Evolutionary conservation across 306 rosid species (phyloP), one percentile per base, ranked within the genome.

Genomic region (Quercus rubra): DNA sequence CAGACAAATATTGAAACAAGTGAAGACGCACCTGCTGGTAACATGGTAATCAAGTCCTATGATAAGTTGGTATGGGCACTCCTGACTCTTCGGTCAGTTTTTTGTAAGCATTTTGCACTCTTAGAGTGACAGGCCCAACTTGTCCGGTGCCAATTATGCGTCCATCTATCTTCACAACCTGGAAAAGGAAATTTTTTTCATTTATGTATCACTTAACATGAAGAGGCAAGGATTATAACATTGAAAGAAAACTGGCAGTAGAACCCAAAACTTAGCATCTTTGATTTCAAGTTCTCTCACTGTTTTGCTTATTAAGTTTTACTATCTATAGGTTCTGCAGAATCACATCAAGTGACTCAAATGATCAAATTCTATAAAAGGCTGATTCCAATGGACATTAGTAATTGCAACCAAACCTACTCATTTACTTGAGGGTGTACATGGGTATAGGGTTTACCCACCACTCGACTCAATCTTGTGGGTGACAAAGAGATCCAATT

Each of bases 91-190:
- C 93, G 2, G 99, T 95, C 86, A 93, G 74, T 67, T 79, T 86
- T 77, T 88, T 90, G 84, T 84, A 95, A 74, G 87, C 92, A 74
- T 78, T 87, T 84, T 95, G 97, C 88, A 95, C 61, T 55, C 84
- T 87, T 82, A 19, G 86, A 12, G 97, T 91, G 76, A 92, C 81
- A 2, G 92, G 87, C 59, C 98, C 97, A 43, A 92, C 92, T 85
- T 89, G 80, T 74, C 99, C 99, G 19, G 84, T 64, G 46, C 98
- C 97, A 77, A 93, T 86, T 54, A 72, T 78, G 55, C 95, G 99
- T 4, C 98, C 98, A 81, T 95, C 99, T 57, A 95, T 92, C 88
- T 91, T 90, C 70, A 91, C 92, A 20, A 90, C 97, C 99, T 92
- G 85, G n/a, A 64, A 20, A n/a, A 56, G 13, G 62, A 68, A 77